These are phyloP conservation scores for Neurospora tetrasperma DNA, from an alignment of 495 filamentous ascomycete species.

Conservation along the genomic window DNA sequence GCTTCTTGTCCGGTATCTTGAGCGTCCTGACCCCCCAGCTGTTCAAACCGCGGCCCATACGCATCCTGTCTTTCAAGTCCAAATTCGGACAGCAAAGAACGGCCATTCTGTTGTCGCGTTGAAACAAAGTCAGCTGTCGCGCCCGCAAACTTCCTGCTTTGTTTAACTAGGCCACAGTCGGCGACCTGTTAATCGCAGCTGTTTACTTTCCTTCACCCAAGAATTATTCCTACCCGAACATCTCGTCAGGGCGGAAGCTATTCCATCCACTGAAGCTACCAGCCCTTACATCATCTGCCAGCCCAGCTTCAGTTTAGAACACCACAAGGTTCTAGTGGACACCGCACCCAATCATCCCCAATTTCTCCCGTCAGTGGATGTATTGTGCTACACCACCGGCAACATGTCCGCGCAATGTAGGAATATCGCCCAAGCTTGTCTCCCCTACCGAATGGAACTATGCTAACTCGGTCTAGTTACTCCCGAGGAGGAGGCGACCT, in stretches of 20 bases:
- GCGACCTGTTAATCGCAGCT: background rate
- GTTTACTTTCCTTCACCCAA: background rate
- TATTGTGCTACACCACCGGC: slow-evolving; percentile 6
- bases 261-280: background rate
- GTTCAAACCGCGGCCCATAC: background rate
- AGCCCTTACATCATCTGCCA: background rate
- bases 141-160: background rate
- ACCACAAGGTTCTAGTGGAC: background rate
- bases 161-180: background rate
- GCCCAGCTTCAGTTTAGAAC: background rate
- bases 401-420: slow-evolving; percentile 24
- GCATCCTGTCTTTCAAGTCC: background rate
- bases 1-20: background rate
- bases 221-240: background rate
- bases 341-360: background rate
- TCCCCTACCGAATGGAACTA: background rate
- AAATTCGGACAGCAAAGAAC: background rate
- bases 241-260: background rate
- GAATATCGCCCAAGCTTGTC: background rate
- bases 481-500: slow-evolving; percentile 54
- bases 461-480: slow-evolving; percentile 43
- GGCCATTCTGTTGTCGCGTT: background rate
- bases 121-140: background rate
- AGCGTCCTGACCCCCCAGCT: background rate
- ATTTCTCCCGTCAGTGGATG: slow-evolving; percentile 12